Conservation (phyloP, 2,329 filamentous ascomycete genomes). For the Penicillium sp. region DNA sequence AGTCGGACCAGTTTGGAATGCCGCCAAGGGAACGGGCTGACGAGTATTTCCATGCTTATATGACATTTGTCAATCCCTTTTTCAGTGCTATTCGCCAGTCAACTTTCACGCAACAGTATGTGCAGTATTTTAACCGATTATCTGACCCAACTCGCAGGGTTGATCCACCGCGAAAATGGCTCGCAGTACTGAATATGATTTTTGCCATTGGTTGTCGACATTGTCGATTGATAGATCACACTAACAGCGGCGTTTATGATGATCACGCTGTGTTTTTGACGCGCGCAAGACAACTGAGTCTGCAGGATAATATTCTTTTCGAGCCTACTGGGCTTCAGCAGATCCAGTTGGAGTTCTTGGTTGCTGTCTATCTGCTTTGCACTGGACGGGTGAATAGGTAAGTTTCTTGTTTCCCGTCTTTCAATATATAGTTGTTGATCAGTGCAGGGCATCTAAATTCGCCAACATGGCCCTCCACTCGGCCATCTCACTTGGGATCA, state of each 20-base stretch:
- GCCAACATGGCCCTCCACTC: constrained; percentile 42
- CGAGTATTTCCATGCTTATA: constrained; percentile 40
- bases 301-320: constrained; percentile 39
- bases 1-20: constrained; percentile 36
- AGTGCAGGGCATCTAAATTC: constrained; percentile 41
- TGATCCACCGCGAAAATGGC: constrained; percentile 37
- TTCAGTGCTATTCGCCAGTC: constrained; percentile 43
- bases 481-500: constrained; percentile 43
- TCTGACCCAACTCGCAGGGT: constrained; percentile 30
- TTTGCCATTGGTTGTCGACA: constrained; percentile 47
- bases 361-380: constrained; percentile 42
- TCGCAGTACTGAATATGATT: constrained; percentile 49
- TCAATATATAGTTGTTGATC: not conserved
- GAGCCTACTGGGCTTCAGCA: constrained; percentile 46
- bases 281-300: constrained; percentile 38
- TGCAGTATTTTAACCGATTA: constrained; percentile 29
- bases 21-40: constrained; percentile 40
- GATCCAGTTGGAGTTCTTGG: constrained; percentile 43
- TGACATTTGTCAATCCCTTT: constrained; percentile 40
- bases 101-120: constrained; percentile 42
- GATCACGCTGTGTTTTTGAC: constrained; percentile 44
- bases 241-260: constrained; percentile 24
- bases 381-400: constrained; percentile 46
- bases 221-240: constrained; percentile 33
- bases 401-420: not conserved